phyloP scores from a whole-genome alignment of 2,329 filamentous ascomycete genomes.

The Diaporthe destruens region DNA sequence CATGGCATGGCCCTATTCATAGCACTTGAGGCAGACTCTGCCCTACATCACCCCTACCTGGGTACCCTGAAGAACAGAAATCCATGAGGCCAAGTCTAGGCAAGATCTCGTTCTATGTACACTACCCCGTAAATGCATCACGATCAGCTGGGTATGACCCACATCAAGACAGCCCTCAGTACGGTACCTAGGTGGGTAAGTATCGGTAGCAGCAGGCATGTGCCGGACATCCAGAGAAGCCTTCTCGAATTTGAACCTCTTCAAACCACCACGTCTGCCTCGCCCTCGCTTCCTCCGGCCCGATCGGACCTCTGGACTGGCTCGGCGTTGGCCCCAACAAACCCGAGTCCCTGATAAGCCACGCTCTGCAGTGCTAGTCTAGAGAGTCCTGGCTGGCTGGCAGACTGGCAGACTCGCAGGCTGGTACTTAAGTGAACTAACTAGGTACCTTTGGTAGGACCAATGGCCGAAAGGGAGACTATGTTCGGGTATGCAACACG shows the following conservation, averaged over 20 bases:
- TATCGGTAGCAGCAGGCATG: background rate
- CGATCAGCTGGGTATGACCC: background rate
- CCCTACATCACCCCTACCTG: background rate
- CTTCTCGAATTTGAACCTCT: background rate
- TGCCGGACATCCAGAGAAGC: background rate
- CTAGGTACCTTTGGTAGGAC: too few relatives aligned
- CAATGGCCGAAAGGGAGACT: background rate
- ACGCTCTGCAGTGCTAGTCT: background rate
- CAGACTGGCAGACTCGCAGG: too few relatives aligned
- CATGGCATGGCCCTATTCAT: background rate
- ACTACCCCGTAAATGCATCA: background rate
- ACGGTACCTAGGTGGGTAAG: too few relatives aligned
- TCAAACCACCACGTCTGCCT: background rate
- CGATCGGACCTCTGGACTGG: slow-evolving; percentile 1
- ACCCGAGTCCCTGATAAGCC: background rate
- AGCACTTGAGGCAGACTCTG: too few relatives aligned
- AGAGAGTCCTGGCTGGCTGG: background rate
- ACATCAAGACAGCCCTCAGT: background rate
- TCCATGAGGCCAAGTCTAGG: background rate
- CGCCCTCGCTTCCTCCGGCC: slow-evolving; percentile 10
- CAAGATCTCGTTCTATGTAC: background rate
- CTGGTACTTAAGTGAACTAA: too few relatives aligned
- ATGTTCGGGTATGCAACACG: slow-evolving; percentile 12
- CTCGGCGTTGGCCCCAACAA: slow-evolving; percentile 18
- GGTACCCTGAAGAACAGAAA: background rate